phyloP scores from a whole-genome alignment of 164 flowering plant genomes.

The Piper betle region DNA sequence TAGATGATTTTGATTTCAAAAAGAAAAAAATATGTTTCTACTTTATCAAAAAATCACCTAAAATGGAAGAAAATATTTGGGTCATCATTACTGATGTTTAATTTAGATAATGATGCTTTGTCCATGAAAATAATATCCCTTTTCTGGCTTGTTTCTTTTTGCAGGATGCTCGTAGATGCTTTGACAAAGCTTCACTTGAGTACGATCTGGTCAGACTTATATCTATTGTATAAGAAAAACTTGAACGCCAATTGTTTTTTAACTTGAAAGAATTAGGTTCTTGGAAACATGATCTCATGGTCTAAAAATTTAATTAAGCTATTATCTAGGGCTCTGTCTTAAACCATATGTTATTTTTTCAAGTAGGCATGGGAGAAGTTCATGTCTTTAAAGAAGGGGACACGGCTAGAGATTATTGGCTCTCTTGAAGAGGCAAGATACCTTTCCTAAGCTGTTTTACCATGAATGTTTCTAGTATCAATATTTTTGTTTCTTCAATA shows the following conservation, averaged over 20 bases:
- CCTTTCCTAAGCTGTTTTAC: not conserved
- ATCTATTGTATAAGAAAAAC: not conserved
- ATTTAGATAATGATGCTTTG: not conserved
- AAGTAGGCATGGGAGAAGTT: conserved; percentile 77
- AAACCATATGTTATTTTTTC: not conserved
- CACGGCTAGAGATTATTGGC: conserved; percentile 68
- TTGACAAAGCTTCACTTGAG: conserved; percentile 55
- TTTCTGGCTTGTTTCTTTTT: conserved; percentile 5
- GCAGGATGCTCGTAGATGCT: conserved; percentile 79
- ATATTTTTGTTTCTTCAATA: not conserved
- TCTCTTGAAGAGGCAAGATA: conserved; percentile 72
- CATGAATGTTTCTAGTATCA: not conserved
- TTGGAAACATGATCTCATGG: no score
- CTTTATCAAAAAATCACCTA: no score
- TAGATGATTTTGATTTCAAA: not conserved
- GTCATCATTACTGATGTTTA: not conserved
- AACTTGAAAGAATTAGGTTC: no score
- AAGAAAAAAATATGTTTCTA: not conserved
- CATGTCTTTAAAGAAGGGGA: conserved; percentile 70
- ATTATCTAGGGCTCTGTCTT: no score
- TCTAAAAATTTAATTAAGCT: no score
- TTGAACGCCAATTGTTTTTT: no score
- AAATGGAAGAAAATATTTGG: no score
- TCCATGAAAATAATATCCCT: not conserved
- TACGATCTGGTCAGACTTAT: conserved; percentile 69